Evolutionary conservation across 345 rosid species (phyloP).

Genomic region (Eucalyptus marginata): DNA sequence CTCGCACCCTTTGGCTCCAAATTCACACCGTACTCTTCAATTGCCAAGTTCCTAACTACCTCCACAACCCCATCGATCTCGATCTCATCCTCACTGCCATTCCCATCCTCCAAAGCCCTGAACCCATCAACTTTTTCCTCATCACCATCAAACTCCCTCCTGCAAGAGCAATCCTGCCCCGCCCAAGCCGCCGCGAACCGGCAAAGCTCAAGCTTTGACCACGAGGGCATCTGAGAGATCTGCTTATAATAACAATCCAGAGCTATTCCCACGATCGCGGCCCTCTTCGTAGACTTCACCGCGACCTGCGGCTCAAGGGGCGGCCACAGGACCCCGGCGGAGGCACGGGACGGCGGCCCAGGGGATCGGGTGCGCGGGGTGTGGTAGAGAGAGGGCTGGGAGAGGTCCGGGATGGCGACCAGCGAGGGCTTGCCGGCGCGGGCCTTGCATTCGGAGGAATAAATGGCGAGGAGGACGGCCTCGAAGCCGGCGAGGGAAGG

Average conservation of each 20-base stretch:
- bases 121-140: background rate
- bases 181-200: conserved; percentile 60
- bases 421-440: conserved; percentile 70
- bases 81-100: conserved; percentile 9
- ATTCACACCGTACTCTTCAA: conserved; percentile 12
- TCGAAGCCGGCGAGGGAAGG: conserved; percentile 91
- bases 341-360: conserved; percentile 18
- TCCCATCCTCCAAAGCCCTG: background rate
- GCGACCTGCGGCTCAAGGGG: conserved; percentile 6
- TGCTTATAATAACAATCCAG: conserved; percentile 73
- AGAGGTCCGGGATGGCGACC: conserved; percentile 77
- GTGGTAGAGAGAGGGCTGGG: conserved; percentile 90
- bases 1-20: conserved; percentile 36
- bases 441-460: conserved; percentile 64
- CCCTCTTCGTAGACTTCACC: conserved; percentile 18
- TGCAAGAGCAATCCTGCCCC: conserved; percentile 73
- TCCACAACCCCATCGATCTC: conserved; percentile 20
- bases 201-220: conserved; percentile 88
- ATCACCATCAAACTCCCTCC: conserved; percentile 29
- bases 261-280: conserved; percentile 11
- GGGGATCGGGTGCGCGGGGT: conserved; percentile 35
- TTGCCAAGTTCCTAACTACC: conserved; percentile 19
- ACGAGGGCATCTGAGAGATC: conserved; percentile 75
- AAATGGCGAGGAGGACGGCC: conserved; percentile 83
- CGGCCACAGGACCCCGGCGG: conserved; percentile 7